Conservation (phyloP, 164 flowering plant species). For the Aristolochia contorta region DNA sequence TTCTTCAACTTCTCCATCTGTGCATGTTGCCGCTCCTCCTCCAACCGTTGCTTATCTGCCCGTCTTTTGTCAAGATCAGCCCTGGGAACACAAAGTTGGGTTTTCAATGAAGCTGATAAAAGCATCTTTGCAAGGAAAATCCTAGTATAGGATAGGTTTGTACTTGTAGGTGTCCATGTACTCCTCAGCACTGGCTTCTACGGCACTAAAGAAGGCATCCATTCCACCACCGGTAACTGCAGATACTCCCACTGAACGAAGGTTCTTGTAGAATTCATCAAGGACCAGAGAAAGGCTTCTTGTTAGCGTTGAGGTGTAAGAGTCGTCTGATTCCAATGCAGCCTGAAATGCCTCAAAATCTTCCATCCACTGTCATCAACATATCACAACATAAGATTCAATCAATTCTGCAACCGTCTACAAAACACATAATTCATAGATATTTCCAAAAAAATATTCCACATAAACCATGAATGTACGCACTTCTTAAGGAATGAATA, state of each 20-base stretch:
- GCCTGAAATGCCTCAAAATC: conserved; percentile 89
- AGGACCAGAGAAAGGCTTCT: conserved; percentile 77
- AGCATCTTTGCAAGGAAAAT: conserved; percentile 1
- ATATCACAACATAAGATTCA: background rate
- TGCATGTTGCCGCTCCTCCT: conserved; percentile 57
- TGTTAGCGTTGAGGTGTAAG: conserved; percentile 63
- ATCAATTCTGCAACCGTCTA: no score
- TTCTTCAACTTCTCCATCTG: conserved; percentile 80
- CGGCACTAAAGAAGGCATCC: conserved; percentile 71
- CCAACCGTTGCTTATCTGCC: conserved; percentile 74
- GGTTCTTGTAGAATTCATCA: conserved; percentile 83
- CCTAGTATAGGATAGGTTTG: background rate
- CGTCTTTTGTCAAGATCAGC: conserved; percentile 84
- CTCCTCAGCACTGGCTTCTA: conserved; percentile 82
- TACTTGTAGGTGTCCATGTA: conserved; percentile 92
- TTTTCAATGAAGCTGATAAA: background rate
- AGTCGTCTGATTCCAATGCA: conserved; percentile 57
- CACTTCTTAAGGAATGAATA: background rate
- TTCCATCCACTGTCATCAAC: conserved; percentile 80
- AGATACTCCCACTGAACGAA: conserved; percentile 85
- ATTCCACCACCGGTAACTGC: conserved; percentile 88
- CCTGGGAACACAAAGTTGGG: conserved; percentile 23
- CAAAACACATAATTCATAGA: no score
- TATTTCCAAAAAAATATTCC: no score
- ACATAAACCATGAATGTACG: no score